Evolutionary conservation across 2,329 filamentous ascomycete species (phyloP), one percentile per base, ranked within the genome.

Genomic region (Didymella exigua): DNA sequence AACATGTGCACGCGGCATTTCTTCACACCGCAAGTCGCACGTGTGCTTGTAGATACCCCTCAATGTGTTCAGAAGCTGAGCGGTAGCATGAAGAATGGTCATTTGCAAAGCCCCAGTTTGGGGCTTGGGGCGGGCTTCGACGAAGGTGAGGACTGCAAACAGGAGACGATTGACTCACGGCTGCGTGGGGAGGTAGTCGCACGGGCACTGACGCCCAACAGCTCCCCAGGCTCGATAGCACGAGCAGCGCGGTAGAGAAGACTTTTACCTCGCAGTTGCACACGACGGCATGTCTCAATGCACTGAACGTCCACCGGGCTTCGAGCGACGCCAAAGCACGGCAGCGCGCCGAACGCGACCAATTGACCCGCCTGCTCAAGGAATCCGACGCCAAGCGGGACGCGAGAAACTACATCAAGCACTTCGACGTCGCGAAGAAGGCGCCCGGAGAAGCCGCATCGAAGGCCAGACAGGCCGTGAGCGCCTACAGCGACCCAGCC

Each of bases 341-440:
- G 29, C 71, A 73, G 54, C 71, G 71, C 30, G 69, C 70, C 33
- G 70, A 75, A 53, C 71, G 72, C 46, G 65, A 74, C 42, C 67
- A 73, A 61, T 61, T 75, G 66, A 73, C 70, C 18, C 69, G 68
- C 26, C 60, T 98, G 3, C 81, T 99, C 27, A 91, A 90, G 68
- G 91, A 93, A 16, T 91, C 92, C 10, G 90, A 93, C 5, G 97
- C 93, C 0, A 96, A 93, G 76, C 87, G 95, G 66, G 95, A 99
- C 78, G 92, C 93, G 42, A 93, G 90, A 75, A 87, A 90, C 31
- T 99, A 97, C 71, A 82, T 99, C 14, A 89, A 95, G 65, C 93
- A 91, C 58, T 96, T 97, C 73, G 87, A 86, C 42, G 57, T 62
- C 13, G 58, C 70, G 16, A 66, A 66, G 14, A 65, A 65, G 55